A percentile compares a stretch with the other conserved stretches of the same genome.
These are phyloP conservation scores for Panicum miliaceum DNA, from an alignment of 176 grass and related monocot species.

Conservation along the genomic window DNA sequence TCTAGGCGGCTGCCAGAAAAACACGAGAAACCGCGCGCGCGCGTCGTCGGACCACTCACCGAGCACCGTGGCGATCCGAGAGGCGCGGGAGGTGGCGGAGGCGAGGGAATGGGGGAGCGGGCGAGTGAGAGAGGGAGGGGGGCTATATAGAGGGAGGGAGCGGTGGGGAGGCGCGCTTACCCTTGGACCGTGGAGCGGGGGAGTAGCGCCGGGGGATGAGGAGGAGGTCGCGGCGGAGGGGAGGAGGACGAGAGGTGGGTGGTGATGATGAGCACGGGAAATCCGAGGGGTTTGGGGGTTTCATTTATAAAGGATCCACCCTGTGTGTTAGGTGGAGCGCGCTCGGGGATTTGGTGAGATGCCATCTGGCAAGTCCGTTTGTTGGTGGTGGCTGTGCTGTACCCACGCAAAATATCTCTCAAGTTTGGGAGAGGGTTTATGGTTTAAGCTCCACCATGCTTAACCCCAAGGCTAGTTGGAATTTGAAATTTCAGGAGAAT, in stretches of 20 bases:
- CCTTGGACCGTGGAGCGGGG: slow-evolving; percentile 39
- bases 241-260: background rate
- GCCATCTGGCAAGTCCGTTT: background rate
- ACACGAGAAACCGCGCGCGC: background rate
- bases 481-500: background rate
- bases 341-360: slow-evolving; percentile 21
- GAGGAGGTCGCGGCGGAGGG: background rate
- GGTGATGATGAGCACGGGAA: slow-evolving; percentile 40
- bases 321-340: background rate
- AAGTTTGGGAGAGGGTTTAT: background rate
- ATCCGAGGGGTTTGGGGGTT: background rate
- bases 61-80: slow-evolving; percentile 27
- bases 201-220: slow-evolving; percentile 29
- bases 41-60: slow-evolving; percentile 4
- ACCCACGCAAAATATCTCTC: background rate
- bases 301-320: slow-evolving; percentile 44
- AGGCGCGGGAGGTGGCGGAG: background rate
- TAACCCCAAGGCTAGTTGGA: background rate
- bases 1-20: background rate
- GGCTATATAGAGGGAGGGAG: background rate
- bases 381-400: background rate
- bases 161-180: slow-evolving; percentile 50
- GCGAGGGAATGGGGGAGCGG: background rate
- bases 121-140: background rate
- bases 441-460: background rate